Evolutionary conservation across 768 basidiomycete species (phyloP), one percentile per base, ranked within the genome.

Genomic region (Melanogaster broomeanus): DNA sequence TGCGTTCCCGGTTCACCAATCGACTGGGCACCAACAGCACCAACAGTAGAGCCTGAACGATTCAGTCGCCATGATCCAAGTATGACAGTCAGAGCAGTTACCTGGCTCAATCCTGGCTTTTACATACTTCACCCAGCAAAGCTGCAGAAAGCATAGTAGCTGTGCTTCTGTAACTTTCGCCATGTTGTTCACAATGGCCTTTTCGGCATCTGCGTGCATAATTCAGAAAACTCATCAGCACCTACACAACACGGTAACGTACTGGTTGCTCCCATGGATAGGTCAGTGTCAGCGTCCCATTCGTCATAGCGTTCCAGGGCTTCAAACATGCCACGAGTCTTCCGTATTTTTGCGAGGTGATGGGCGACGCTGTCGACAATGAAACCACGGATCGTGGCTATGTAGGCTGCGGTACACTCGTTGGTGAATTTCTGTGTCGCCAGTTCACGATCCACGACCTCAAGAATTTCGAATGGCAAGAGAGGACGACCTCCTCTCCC

Each of bases 1-100:
- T 99, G 97, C 0, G 97, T 99, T 37, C 96, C 97, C 1, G 97
- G 97, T 71, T 99, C 97, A 63, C 97, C 97, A 57, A 99, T 98
- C 1, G 97, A 98, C 65, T 99, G 97, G 6, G 97, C 97, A 4
- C 96, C 97, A 37, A 99, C 93, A 27, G 97, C 97, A 25, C 97
- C 97, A 18, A 99, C 97, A 18, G 97, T 98, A 0, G 96, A 98
- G 10, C 95, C 94, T 92, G 44, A 27, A 3, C 15, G 3, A 4
- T 12, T 49, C 31, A 49, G 30, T 3, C 4, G 4, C 13, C 2
- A 10, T n/a, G 22, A 30, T 35, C 10, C 2, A 24, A 7, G 0
- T 6, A 38, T 15, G 6, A 6, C 19, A 39, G 45, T 16, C 48
- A 50, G 19, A 46, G 11, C 16, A 45, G 64, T 35, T 46, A 88